Evolutionary conservation across 1,284 basidiomycete species (phyloP).

Genomic region (Rhodofomes roseus): DNA sequence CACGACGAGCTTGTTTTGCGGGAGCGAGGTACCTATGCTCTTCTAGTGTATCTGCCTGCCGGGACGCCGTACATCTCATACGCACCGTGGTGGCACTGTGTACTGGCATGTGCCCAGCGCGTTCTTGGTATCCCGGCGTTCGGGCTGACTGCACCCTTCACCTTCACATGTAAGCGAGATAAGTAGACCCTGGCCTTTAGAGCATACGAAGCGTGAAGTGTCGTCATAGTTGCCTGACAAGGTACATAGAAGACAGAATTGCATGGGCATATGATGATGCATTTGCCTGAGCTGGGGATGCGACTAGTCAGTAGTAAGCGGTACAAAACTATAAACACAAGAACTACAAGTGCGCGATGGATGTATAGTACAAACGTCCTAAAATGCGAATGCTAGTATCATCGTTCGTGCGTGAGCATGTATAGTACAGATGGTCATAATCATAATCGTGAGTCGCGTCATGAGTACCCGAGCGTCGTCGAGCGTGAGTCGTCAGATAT

Average conservation of each 20-base stretch:
- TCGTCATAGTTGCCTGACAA: not conserved
- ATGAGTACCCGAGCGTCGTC: not conserved
- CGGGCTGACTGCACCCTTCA: not conserved
- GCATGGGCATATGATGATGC: not conserved
- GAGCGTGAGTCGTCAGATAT: constrained; percentile 3
- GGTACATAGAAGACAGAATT: not conserved
- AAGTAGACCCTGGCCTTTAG: not conserved
- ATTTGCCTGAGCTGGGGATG: not conserved
- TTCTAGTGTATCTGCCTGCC: not conserved
- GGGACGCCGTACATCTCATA: not conserved
- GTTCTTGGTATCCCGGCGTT: not conserved
- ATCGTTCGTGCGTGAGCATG: constrained; percentile 6
- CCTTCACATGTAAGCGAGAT: not conserved
- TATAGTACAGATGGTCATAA: constrained; percentile 22
- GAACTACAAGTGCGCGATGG: constrained; percentile 15
- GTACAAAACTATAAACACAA: constrained; percentile 11
- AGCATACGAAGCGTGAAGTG: not conserved
- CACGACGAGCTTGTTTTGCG: not conserved
- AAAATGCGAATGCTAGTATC: constrained; percentile 4
- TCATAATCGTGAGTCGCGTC: constrained; percentile 1
- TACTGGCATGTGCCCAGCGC: not conserved
- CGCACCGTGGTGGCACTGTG: not conserved
- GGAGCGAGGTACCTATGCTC: not conserved
- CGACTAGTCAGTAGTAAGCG: not conserved
- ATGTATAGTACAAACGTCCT: constrained; percentile 21